These are phyloP conservation scores for Colletotrichum sp. DNA, from an alignment of 2,329 filamentous ascomycete genomes.

Conservation along the genomic window DNA sequence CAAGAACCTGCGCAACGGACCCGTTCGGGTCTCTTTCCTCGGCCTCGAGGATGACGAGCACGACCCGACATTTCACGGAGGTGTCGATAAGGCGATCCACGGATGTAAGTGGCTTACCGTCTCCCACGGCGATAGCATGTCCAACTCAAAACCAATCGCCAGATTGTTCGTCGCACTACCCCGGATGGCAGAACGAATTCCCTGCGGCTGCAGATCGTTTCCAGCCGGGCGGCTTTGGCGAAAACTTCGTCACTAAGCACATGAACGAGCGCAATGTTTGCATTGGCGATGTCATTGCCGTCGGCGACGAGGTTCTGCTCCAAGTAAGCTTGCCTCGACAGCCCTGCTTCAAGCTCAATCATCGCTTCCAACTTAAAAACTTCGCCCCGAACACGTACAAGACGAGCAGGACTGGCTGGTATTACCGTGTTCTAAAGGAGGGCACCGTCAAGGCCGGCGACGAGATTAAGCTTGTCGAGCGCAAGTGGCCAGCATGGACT, in stretches of 20 bases:
- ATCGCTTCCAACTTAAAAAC: slow-evolving; percentile 67
- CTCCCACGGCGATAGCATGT: background rate
- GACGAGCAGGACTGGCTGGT: slow-evolving; percentile 67
- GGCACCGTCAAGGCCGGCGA: slow-evolving; percentile 63
- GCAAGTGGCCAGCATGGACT: slow-evolving; percentile 64
- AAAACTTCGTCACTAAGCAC: slow-evolving; percentile 63
- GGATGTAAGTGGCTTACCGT: slow-evolving; percentile 47
- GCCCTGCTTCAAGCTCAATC: slow-evolving; percentile 74
- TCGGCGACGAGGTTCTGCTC: slow-evolving; percentile 56
- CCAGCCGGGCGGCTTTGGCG: slow-evolving; percentile 64
- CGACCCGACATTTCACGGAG: slow-evolving; percentile 66
- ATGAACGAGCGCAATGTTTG: slow-evolving; percentile 71
- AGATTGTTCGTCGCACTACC: slow-evolving; percentile 67
- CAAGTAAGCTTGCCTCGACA: slow-evolving; percentile 67
- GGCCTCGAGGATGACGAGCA: slow-evolving; percentile 68
- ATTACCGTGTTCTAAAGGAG: slow-evolving; percentile 64
- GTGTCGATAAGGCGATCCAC: slow-evolving; percentile 67
- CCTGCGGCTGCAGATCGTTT: slow-evolving; percentile 58
- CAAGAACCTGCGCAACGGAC: slow-evolving; percentile 49
- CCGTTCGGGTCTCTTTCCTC: slow-evolving; percentile 48
- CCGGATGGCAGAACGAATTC: slow-evolving; percentile 56
- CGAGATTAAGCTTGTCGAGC: slow-evolving; percentile 58
- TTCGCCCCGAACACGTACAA: slow-evolving; percentile 65
- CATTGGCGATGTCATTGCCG: slow-evolving; percentile 65
- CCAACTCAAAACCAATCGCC: slow-evolving; percentile 13